Percentiles rank a stretch among this genome's conserved stretches.
phyloP scores from a whole-genome alignment of 2,329 filamentous ascomycete species.

The Pyrenophora seminiperda region DNA sequence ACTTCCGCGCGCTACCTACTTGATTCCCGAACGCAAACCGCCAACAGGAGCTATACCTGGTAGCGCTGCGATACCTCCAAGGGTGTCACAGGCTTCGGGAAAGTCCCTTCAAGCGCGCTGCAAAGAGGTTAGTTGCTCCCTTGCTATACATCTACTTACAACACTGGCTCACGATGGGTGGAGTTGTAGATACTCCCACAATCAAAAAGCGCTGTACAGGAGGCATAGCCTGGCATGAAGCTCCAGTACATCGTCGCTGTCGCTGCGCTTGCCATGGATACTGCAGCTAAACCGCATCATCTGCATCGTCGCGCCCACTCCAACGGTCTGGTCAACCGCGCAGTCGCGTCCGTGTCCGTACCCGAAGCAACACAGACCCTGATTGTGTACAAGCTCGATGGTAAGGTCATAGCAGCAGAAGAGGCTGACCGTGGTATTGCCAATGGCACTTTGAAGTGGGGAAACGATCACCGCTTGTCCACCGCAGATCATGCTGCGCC shows the following conservation, averaged over 20 bases:
- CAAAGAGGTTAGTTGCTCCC: constrained; percentile 15
- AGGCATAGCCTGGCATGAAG: constrained; percentile 41
- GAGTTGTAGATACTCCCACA: constrained; percentile 5
- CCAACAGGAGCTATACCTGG: constrained; percentile 16
- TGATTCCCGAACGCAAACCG: constrained; percentile 11
- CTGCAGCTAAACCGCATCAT: constrained; percentile 63
- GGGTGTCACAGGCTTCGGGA: background rate
- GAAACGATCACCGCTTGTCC: constrained; percentile 62
- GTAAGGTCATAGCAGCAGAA: constrained; percentile 62
- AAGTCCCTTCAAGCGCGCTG: background rate
- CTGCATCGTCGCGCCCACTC: constrained; percentile 60
- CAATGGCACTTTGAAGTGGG: constrained; percentile 68
- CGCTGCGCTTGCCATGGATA: constrained; percentile 53
- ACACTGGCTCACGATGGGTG: constrained; percentile 16
- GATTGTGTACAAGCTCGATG: constrained; percentile 74
- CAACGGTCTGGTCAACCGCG: constrained; percentile 52
- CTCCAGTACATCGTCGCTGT: constrained; percentile 42
- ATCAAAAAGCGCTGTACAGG: background rate
- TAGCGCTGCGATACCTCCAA: background rate
- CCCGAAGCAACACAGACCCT: constrained; percentile 65
- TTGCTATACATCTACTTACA: background rate
- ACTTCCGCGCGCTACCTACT: constrained; percentile 26
- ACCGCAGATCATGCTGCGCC: constrained; percentile 23
- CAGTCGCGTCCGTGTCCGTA: constrained; percentile 52
- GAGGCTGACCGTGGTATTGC: constrained; percentile 74